These are phyloP conservation scores for Cajanus cajan DNA, from an alignment of 306 rosid genomes.

Conservation along the genomic window DNA sequence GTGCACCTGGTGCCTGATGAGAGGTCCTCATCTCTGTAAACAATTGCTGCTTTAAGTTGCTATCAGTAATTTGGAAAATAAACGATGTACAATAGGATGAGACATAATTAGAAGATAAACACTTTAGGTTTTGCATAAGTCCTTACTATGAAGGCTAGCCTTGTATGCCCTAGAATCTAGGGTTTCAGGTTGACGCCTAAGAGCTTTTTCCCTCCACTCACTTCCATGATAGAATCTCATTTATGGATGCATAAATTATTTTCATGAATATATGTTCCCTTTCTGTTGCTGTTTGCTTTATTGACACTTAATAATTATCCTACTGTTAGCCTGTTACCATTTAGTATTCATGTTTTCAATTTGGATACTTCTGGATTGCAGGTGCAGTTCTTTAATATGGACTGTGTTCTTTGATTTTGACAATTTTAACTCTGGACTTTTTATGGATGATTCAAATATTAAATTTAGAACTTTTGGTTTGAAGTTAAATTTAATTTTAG, in stretches of 20 bases:
- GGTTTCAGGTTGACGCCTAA: neutral
- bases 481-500: neutral
- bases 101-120: constrained; percentile 12
- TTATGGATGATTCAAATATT: neutral
- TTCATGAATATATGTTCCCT: neutral
- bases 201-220: constrained; percentile 10
- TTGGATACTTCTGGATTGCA: neutral
- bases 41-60: neutral
- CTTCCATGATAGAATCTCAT: neutral
- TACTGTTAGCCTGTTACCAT: neutral
- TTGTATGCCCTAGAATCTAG: neutral
- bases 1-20: neutral
- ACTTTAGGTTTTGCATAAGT: neutral
- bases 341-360: neutral
- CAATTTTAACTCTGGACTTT: constrained; percentile 6
- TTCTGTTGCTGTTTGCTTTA: neutral
- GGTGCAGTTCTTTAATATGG: neutral
- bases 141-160: neutral
- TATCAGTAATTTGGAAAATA: neutral
- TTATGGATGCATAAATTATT: neutral
- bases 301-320: neutral
- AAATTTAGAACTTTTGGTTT: constrained; percentile 1
- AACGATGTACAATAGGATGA: neutral
- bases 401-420: neutral
- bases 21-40: neutral